These are phyloP conservation scores for Nigrospora oryzae DNA, from an alignment of 2,329 filamentous ascomycete species.

Conservation along the genomic window DNA sequence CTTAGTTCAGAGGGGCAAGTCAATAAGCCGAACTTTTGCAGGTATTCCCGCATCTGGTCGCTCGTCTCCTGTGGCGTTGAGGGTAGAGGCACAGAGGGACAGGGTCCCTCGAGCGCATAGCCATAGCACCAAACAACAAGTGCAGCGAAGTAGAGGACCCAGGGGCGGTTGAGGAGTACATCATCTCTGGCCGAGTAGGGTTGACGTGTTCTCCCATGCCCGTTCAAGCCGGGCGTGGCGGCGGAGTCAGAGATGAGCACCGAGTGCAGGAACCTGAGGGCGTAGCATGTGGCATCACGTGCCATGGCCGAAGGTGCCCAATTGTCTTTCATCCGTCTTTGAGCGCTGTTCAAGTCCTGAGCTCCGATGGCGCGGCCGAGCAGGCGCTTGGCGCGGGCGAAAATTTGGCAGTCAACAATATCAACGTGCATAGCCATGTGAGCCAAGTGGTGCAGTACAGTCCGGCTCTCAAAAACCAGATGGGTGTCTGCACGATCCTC, in stretches of 20 bases:
- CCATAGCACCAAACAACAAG: constrained; percentile 95
- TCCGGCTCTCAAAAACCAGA: constrained; percentile 75
- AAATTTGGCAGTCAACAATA: constrained; percentile 95
- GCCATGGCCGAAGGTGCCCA: constrained; percentile 89
- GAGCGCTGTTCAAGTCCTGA: constrained; percentile 71
- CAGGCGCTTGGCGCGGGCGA: constrained; percentile 76
- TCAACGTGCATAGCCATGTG: constrained; percentile 98
- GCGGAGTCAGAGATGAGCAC: constrained; percentile 60
- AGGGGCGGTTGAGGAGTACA: constrained; percentile 81
- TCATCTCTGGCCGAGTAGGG: constrained; percentile 81
- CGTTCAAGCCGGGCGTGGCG: constrained; percentile 26
- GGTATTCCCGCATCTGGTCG: constrained; percentile 70
- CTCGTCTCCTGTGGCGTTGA: constrained; percentile 57
- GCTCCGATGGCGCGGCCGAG: constrained; percentile 78
- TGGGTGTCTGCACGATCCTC: constrained; percentile 56
- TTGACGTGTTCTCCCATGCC: constrained; percentile 20
- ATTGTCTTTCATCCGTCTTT: constrained; percentile 73
- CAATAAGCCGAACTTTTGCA: constrained; percentile 64
- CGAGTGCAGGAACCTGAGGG: constrained; percentile 78
- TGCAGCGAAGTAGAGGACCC: constrained; percentile 90
- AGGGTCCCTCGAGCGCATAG: constrained; percentile 77
- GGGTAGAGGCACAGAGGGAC: constrained; percentile 43
- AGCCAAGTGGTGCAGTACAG: constrained; percentile 83
- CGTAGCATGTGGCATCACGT: constrained; percentile 87
- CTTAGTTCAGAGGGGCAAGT: constrained; percentile 70